These are phyloP conservation scores for Sclerotiophoma versabilis DNA, from an alignment of 2,329 filamentous ascomycete species.

Conservation along the genomic window DNA sequence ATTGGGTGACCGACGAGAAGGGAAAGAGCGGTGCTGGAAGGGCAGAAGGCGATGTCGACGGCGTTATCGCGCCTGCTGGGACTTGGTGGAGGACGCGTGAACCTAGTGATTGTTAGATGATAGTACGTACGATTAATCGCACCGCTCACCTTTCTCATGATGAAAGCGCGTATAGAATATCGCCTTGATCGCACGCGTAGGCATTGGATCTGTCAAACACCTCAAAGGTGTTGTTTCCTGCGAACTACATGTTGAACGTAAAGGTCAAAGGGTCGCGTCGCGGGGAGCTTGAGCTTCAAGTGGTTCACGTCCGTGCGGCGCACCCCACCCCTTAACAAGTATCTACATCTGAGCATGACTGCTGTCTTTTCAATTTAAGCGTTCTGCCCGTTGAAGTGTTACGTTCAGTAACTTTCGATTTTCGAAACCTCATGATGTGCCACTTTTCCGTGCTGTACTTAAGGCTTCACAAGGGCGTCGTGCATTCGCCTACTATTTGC, in stretches of 20 bases:
- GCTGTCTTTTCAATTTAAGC: no score
- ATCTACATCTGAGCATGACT: no score
- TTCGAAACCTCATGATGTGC: no score
- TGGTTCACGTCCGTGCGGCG: conserved; percentile 10
- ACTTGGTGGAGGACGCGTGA: conserved; percentile 71
- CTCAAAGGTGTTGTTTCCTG: not conserved
- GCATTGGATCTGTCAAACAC: conserved; percentile 32
- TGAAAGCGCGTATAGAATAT: conserved; percentile 74
- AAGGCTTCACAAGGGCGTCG: no score
- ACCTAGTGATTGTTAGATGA: conserved; percentile 52
- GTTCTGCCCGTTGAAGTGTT: no score
- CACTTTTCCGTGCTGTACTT: no score
- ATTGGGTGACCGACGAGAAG: conserved; percentile 86
- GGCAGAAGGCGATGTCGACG: conserved; percentile 50
- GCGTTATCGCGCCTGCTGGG: conserved; percentile 64
- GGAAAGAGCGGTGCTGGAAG: conserved; percentile 73
- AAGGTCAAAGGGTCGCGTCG: conserved; percentile 1
- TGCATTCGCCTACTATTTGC: no score
- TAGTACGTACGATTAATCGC: not conserved
- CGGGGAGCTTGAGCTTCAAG: conserved; percentile 14
- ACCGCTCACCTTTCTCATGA: conserved; percentile 55
- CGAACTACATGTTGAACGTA: conserved; percentile 10
- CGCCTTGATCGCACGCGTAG: conserved; percentile 61
- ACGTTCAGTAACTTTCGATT: no score
- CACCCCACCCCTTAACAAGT: no score